phyloP scores from a whole-genome alignment of 306 rosid species.

The Abrus precatorius region DNA sequence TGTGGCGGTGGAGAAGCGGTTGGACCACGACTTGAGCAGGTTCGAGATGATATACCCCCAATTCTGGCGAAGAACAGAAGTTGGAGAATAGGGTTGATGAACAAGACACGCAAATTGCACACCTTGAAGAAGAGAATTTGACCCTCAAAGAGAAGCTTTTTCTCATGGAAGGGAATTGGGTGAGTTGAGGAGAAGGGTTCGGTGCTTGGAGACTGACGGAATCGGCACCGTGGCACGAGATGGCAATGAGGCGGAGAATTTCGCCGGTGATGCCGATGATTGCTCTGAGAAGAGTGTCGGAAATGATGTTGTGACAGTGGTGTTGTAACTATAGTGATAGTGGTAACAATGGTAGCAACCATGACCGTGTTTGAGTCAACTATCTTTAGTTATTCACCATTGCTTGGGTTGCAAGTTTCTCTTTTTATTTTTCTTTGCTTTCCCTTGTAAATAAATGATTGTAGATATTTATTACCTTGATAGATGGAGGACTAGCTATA shows the following conservation, averaged over 20 bases:
- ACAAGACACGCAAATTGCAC: conserved; percentile 74
- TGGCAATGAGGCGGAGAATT: conserved; percentile 56
- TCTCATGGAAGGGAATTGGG: conserved; percentile 71
- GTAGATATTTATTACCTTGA: conserved; percentile 20
- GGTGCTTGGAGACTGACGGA: conserved; percentile 61
- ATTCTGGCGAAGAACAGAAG: conserved; percentile 60
- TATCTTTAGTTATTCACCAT: not conserved
- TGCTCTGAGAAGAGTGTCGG: conserved; percentile 59
- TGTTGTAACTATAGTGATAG: not conserved
- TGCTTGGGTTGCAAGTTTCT: not conserved
- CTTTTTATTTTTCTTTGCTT: not conserved
- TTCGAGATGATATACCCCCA: conserved; percentile 81
- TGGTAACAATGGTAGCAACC: too few relatives aligned
- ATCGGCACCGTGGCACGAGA: conserved; percentile 31
- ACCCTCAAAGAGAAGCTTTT: conserved; percentile 73
- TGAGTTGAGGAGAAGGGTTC: conserved; percentile 69
- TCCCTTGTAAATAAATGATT: conserved; percentile 30
- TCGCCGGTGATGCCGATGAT: conserved; percentile 42
- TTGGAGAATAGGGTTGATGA: conserved; percentile 81
- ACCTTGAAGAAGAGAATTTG: conserved; percentile 76
- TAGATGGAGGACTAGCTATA: conserved; percentile 8
- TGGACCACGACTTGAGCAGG: conserved; percentile 80
- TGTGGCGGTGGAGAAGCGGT: conserved; percentile 71
- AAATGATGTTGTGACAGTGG: conserved; percentile 46
- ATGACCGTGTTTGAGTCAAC: not conserved